These are phyloP conservation scores for Bertia moriformis DNA, from an alignment of 2,329 filamentous ascomycete species.

Conservation along the genomic window DNA sequence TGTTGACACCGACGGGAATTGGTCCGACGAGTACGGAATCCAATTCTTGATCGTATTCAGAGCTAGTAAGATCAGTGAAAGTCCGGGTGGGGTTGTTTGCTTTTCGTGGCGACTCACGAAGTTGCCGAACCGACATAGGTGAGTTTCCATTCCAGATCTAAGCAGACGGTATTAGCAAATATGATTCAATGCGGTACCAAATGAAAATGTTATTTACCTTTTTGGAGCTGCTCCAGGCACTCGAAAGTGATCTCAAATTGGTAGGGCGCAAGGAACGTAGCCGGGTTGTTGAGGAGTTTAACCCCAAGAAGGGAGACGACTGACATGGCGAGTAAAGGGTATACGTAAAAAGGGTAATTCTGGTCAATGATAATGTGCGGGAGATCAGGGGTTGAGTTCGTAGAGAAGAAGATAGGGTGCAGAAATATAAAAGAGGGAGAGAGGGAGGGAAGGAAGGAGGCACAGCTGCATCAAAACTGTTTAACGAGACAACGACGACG, in stretches of 20 bases:
- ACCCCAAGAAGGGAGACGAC: slow-evolving; percentile 92
- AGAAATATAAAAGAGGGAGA: slow-evolving; percentile 2
- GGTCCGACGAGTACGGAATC: slow-evolving; percentile 92
- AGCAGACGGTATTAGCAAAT: background rate
- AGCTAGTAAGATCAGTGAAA: slow-evolving; percentile 30
- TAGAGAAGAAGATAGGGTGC: slow-evolving; percentile 2
- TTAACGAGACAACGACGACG: background rate
- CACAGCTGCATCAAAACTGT: slow-evolving; percentile 1
- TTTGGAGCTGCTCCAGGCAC: slow-evolving; percentile 84
- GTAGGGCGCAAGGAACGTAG: slow-evolving; percentile 81
- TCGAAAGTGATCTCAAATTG: slow-evolving; percentile 98
- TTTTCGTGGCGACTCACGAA: slow-evolving; percentile 54
- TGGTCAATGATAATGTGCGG: slow-evolving; percentile 1
- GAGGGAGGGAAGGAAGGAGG: slow-evolving; percentile 2
- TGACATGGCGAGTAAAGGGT: slow-evolving; percentile 51
- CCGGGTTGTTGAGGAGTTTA: slow-evolving; percentile 92
- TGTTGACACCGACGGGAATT: slow-evolving; percentile 96
- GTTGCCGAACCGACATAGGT: slow-evolving; percentile 98
- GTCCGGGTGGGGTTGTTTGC: slow-evolving; percentile 10
- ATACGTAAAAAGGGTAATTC: slow-evolving; percentile 3
- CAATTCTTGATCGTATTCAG: slow-evolving; percentile 95
- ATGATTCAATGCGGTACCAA: background rate
- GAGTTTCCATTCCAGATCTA: slow-evolving; percentile 97
- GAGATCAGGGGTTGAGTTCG: background rate
- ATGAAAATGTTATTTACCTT: slow-evolving; percentile 40